These are phyloP conservation scores for Chlorokybus atmophyticus DNA, from an alignment of 139 green algal genomes.

Conservation along the genomic window DNA sequence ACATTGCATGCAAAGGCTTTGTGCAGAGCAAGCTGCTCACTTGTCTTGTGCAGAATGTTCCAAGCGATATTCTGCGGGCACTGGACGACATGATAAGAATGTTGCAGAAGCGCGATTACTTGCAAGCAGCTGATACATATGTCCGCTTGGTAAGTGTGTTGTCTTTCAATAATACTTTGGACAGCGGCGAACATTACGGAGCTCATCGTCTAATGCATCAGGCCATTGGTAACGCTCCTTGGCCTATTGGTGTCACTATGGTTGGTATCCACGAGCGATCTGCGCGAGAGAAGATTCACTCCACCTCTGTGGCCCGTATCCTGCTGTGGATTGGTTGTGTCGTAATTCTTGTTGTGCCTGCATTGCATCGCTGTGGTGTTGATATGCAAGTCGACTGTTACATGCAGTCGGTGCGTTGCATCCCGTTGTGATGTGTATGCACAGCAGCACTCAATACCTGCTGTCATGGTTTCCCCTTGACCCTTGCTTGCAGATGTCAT, in stretches of 20 bases:
- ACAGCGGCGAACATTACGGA: too few species aligned
- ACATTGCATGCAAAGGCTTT: neutral
- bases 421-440: too few species aligned
- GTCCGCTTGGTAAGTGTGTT: constrained; percentile 74
- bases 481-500: constrained; percentile 96
- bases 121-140: constrained; percentile 89
- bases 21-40: neutral
- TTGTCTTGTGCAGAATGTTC: constrained; percentile 31
- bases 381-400: too few species aligned
- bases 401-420: too few species aligned
- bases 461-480: too few species aligned
- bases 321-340: too few species aligned
- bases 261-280: constrained; percentile 84
- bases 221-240: constrained; percentile 89
- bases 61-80: constrained; percentile 42
- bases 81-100: constrained; percentile 38
- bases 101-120: constrained; percentile 81
- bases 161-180: too few species aligned
- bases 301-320: constrained; percentile 50
- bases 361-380: too few species aligned
- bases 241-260: constrained; percentile 92
- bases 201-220: too few species aligned
- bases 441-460: too few species aligned
- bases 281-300: constrained; percentile 89
- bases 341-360: too few species aligned